Base-by-base conservation (phyloP, 345 rosid genomes). In the Aegle marmelos region DNA sequence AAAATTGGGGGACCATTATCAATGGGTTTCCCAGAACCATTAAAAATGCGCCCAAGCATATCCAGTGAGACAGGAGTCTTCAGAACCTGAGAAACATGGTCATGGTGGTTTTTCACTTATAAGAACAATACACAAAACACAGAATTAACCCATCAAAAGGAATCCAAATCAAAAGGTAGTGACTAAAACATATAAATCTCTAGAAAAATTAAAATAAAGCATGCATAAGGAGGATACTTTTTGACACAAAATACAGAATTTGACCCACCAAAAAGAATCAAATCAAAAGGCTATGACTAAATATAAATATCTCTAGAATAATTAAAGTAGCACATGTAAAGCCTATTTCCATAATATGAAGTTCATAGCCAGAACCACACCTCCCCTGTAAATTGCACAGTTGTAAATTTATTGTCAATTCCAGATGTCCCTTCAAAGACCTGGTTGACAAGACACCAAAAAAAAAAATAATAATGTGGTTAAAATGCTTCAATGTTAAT, bases 381-480 rank as follows among this genome's bases (percentile, higher is more conserved):
- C 97, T 94, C 97, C 82, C 98, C 98, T 13, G 98, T 94, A 81
- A 94, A 94, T 84, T 94, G 98, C 60, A 94, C 97, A 8, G 98
- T 94, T 1, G 98, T 94, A 84, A 80, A 94, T 84, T 94, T 94
- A 86, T 92, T 94, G 82, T 94, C 98, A 61, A 94, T 94, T 68
- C 98, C 98, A 77, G 98, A 92, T 73, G 98, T 94, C 81, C 98
- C 98, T 88, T 94, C 98, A 83, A 94, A 94, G 27, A 94, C 98
- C 97, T 94, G 79, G 56, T 14, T 62, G 79, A 62, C 19, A 82
- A 77, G 58, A 78, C 27, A 76, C 48, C 54, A 11, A 68, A 54
- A 33, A 48, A 25, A 72, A 6, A 78, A 79, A 30, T 39, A 39
- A 39, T 65, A 66, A 58, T 27, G 65, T 48, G 8, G 28, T 30